Percentiles rank a stretch among this genome's conserved stretches.
Conservation (phyloP, 2,329 filamentous ascomycete species). For the Cercospora nicotianae region DNA sequence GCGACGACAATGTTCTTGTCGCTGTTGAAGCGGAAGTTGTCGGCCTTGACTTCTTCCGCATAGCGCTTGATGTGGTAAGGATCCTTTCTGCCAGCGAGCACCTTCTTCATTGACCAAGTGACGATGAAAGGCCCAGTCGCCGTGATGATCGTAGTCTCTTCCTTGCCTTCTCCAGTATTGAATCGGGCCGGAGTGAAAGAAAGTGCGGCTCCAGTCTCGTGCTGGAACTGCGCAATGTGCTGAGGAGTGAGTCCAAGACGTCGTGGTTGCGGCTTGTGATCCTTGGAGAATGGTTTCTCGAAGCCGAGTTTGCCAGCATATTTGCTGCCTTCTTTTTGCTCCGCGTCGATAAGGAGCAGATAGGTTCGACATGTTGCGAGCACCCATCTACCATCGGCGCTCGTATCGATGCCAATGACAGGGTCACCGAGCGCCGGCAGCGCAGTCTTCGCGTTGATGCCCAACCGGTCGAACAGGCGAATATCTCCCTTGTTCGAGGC, state of each 20-base stretch:
- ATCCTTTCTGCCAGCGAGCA: slow-evolving; percentile 75
- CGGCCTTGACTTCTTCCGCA: slow-evolving; percentile 90
- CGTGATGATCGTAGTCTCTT: slow-evolving; percentile 92
- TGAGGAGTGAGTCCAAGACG: slow-evolving; percentile 84
- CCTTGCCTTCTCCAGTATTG: slow-evolving; percentile 76
- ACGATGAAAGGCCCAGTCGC: slow-evolving; percentile 96
- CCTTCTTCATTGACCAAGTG: slow-evolving; percentile 92
- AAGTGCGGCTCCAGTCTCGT: slow-evolving; percentile 85
- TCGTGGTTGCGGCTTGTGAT: slow-evolving; percentile 88
- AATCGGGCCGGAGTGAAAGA: slow-evolving; percentile 90
- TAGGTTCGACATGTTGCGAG: slow-evolving; percentile 93
- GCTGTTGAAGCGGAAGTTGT: slow-evolving; percentile 96
- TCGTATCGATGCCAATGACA: slow-evolving; percentile 92
- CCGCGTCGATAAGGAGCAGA: slow-evolving; percentile 84
- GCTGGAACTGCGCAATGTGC: slow-evolving; percentile 95
- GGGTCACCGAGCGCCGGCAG: slow-evolving; percentile 93
- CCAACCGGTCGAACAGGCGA: slow-evolving; percentile 90
- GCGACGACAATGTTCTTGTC: slow-evolving; percentile 99
- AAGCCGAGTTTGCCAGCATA: slow-evolving; percentile 98
- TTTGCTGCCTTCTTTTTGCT: slow-evolving; percentile 83
- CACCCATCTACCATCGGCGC: slow-evolving; percentile 93
- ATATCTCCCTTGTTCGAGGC: slow-evolving; percentile 98
- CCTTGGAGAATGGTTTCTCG: slow-evolving; percentile 87
- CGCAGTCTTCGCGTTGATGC: slow-evolving; percentile 96
- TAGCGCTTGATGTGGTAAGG: slow-evolving; percentile 98